Evolutionary conservation across 306 rosid species (phyloP), one percentile per base, ranked within the genome.

Genomic region (Castanopsis chinensis): DNA sequence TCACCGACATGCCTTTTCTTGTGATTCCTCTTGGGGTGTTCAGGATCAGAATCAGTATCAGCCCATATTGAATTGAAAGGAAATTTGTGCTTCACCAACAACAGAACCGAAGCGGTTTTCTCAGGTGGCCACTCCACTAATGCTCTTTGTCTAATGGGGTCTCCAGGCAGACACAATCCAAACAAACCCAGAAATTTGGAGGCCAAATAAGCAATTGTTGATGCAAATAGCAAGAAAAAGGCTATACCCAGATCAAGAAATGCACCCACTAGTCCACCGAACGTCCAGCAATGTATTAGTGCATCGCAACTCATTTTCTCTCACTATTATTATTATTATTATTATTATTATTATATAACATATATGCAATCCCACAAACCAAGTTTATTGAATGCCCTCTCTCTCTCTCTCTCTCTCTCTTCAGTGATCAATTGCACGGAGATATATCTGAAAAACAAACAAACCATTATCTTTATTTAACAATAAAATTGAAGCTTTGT

Each of bases 211-310:
- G 87, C 83, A 30, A 86, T 69, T 59, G 81, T 74, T 0, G 89
- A 76, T 4, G 86, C 89, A 69, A 83, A 81, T 4, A 88, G 84
- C 41, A 86, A 74, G 45, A 82, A 53, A 71, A 73, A 86, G 13
- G 88, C 81, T 56, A 88, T 81, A 6, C 83, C 72, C 19, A 86
- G 86, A 80, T 88, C 89, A 81, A 88, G 85, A 83, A 83, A 88
- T 32, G 91, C 89, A 74, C 85, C 89, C 64, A 83, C 89, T 54
- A 83, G 79, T 56, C 80, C 89, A 17, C 51, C 63, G 33, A 88
- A 81, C 25, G 83, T 88, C 91, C 88, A 85, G 8, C 75, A 71
- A 76, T 71, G 75, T 18, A 81, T 73, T 18, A 81, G 69, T 49
- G 77, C 76, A 70, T 79, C 60, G 74, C 86, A 79, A 11, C 76